Conservation (phyloP, 1,284 basidiomycete genomes). For the Ustilago curta region DNA sequence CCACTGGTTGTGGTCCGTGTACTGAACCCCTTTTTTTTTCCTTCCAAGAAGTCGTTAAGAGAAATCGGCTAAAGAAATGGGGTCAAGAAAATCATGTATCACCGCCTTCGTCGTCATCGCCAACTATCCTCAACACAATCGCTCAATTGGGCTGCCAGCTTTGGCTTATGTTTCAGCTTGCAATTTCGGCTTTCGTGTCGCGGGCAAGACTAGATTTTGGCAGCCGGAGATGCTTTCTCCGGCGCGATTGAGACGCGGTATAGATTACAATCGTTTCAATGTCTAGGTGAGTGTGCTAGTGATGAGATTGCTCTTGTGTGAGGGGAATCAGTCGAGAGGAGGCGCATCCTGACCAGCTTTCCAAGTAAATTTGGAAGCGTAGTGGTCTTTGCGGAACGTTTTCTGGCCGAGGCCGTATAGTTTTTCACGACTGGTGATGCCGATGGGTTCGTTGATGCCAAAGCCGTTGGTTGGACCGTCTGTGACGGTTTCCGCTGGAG, state of each 20-base stretch:
- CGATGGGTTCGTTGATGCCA: conserved; percentile 46
- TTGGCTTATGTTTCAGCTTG: no score
- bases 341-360: conserved; percentile 55
- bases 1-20: conserved; percentile 15
- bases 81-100: background rate
- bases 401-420: conserved; percentile 63
- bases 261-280: no score
- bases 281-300: no score
- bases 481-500: conserved; percentile 7
- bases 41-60: background rate
- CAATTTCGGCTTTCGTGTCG: no score
- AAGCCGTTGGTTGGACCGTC: conserved; percentile 38
- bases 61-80: background rate
- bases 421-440: conserved; percentile 61
- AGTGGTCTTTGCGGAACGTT: conserved; percentile 59
- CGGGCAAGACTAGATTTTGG: no score
- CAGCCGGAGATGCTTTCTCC: conserved; percentile 23
- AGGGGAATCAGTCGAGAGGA: conserved; percentile 27
- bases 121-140: no score
- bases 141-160: no score
- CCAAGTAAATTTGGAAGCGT: conserved; percentile 62
- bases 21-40: background rate
- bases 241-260: background rate
- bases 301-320: background rate
- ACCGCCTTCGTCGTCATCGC: conserved; percentile 3